Conservation (phyloP, 129 eudicot species). For the Kitagawia praeruptora region DNA sequence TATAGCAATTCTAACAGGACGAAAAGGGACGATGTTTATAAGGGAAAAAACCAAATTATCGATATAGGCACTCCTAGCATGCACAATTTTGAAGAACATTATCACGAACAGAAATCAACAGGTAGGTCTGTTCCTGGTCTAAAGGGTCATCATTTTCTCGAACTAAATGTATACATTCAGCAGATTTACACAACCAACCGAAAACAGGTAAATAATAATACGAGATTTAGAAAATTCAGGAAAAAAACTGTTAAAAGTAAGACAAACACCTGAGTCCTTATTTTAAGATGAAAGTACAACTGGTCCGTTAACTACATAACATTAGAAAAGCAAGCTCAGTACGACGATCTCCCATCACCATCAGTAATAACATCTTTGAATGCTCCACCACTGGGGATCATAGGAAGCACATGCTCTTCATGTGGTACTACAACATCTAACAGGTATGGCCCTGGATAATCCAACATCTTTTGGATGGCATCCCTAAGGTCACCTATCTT, state of each 20-base stretch:
- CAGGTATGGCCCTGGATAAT: constrained; percentile 19
- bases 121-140: neutral
- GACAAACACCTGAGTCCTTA: neutral
- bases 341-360: constrained; percentile 37
- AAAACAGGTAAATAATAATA: neutral
- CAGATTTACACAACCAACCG: neutral
- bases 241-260: no score
- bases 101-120: no score
- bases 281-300: neutral
- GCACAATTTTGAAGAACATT: neutral
- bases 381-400: constrained; percentile 55
- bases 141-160: no score
- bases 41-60: neutral
- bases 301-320: neutral
- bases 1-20: no score
- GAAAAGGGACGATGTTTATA: no score
- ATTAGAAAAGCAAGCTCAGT: constrained; percentile 14
- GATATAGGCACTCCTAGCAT: neutral
- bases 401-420: constrained; percentile 48
- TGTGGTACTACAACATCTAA: constrained; percentile 41
- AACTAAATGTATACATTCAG: neutral
- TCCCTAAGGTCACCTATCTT: constrained; percentile 17
- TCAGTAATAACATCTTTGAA: constrained; percentile 44
- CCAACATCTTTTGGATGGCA: constrained; percentile 23
- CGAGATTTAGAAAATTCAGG: no score